Base-by-base conservation (phyloP, 2,329 filamentous ascomycete species). In the Hymenoscyphus repandus region DNA sequence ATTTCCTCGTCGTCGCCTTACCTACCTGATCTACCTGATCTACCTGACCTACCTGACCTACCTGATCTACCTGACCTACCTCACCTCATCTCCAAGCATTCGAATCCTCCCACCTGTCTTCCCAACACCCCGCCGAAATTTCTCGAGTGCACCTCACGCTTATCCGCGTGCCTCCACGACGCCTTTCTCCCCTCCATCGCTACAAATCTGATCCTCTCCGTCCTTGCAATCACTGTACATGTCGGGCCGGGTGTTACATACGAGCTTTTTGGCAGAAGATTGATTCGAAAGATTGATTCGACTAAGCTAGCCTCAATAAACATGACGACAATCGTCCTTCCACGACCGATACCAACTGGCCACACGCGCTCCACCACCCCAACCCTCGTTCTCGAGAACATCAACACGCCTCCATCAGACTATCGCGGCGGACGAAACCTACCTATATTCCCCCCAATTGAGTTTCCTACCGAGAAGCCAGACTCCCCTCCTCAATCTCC, bases 361-460 rank as follows among this genome's bases (percentile, higher is more conserved):
- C 61, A 62, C 37, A 57, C 59, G 17, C 73, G 73, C 31, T 70
- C 75, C 3, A 69, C 73, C 7, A 62, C 72, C 33, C 71, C 79
- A 32, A 72, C 78, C 32, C 69, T 85, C 52, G 77, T 73, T 36
- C 72, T 86, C 57, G 65, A 67, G 43, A 58, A 41, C 15, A 61
- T 66, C 51, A 83, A 82, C 64, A 76, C 77, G 12, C 74, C 76
- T 6, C 66, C 75, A 45, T 70, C 76, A 60, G 50, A 52, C 34
- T 52, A 46, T n/a, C 39, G 33, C 15, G 45, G 37, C n/a, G 42
- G 71, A 95, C 93, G 69, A 13, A 90, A 96, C 69, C 76, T 96
- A 20, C 90, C 91, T n/a, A 74, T 85, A 60, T 96, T 90, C 70
- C 86, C 90, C n/a, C 82, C 90, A 1, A 90, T 90, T 1, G 85